These are phyloP conservation scores for Salvia hispanica DNA, from an alignment of 257 asterid genomes.

Conservation along the genomic window DNA sequence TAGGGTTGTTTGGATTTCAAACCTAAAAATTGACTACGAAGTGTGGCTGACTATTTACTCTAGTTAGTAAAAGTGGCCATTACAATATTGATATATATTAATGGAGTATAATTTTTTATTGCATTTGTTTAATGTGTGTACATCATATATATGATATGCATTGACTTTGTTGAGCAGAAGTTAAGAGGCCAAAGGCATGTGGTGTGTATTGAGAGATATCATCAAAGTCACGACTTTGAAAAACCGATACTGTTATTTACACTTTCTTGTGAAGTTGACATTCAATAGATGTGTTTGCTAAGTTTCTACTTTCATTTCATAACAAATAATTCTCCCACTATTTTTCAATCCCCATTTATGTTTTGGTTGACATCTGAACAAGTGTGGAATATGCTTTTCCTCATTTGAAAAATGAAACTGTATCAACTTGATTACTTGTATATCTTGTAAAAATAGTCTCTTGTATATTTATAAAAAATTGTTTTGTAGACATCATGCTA, in stretches of 20 bases:
- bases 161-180: slow-evolving; percentile 31
- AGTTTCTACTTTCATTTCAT: background rate
- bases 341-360: too few species aligned
- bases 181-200: slow-evolving; percentile 9
- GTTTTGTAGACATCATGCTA: too few species aligned
- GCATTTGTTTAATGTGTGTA: background rate
- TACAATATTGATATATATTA: background rate
- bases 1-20: background rate
- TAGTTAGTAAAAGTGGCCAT: background rate
- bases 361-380: background rate
- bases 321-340: background rate
- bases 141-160: background rate
- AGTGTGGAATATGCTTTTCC: background rate
- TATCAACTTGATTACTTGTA: too few species aligned
- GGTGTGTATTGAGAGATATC: background rate
- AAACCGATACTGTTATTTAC: background rate
- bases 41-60: background rate
- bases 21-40: background rate
- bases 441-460: too few species aligned
- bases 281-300: background rate
- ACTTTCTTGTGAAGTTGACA: background rate
- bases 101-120: background rate
- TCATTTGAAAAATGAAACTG: background rate
- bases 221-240: slow-evolving; percentile 14
- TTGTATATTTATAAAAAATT: too few species aligned